Conservation (phyloP, 805 yeast genomes). For the Zygotorulaspora danielsina region DNA sequence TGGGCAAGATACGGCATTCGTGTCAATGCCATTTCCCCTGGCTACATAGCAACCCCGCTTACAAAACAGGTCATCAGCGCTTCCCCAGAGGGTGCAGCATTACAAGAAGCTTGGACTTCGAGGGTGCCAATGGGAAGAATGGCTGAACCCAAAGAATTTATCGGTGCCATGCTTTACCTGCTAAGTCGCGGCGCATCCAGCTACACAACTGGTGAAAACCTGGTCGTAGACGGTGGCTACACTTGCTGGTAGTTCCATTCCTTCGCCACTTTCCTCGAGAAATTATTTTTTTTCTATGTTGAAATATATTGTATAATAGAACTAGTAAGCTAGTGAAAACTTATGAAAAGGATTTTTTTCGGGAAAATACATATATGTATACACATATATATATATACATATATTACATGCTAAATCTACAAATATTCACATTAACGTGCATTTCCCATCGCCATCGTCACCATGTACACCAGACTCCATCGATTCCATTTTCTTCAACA, state of each 20-base stretch:
- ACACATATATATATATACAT: too few relatives aligned
- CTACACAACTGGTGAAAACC: conserved; percentile 79
- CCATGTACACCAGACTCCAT: conserved; percentile 11
- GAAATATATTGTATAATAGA: neutral
- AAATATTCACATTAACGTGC: conserved; percentile 16
- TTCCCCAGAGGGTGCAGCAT: conserved; percentile 40
- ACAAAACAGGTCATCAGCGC: conserved; percentile 66
- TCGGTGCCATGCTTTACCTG: conserved; percentile 70
- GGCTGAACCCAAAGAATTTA: conserved; percentile 82
- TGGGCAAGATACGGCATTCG: conserved; percentile 76
- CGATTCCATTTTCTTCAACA: conserved; percentile 22
- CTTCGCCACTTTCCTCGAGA: neutral
- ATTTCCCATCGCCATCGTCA: conserved; percentile 15
- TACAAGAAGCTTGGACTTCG: conserved; percentile 69
- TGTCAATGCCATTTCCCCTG: conserved; percentile 75
- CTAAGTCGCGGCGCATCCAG: conserved; percentile 66
- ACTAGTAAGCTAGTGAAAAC: neutral
- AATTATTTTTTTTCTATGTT: neutral
- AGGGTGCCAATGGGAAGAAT: conserved; percentile 74
- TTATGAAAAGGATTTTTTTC: neutral
- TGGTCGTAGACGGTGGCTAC: conserved; percentile 84
- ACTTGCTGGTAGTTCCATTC: conserved; percentile 57
- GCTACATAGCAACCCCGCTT: conserved; percentile 75
- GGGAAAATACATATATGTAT: too few relatives aligned
- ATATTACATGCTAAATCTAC: neutral